These are phyloP conservation scores for Annulohypoxylon bovei DNA, from an alignment of 495 filamentous ascomycete species.

Conservation along the genomic window DNA sequence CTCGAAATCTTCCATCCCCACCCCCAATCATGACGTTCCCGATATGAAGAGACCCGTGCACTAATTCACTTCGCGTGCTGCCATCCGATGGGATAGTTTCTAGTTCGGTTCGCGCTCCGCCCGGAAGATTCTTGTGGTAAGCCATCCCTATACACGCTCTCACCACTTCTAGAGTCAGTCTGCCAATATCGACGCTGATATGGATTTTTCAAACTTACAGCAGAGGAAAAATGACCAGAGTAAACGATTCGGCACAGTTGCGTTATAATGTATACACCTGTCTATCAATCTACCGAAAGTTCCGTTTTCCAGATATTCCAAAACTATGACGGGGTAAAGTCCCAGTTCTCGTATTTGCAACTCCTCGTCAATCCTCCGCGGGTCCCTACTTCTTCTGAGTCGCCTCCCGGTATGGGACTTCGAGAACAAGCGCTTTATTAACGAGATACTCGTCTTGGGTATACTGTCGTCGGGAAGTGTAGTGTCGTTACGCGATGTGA, in stretches of 20 bases:
- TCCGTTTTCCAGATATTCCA: slow-evolving; percentile 22
- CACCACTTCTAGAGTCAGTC: slow-evolving; percentile 15
- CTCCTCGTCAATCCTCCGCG: not conserved
- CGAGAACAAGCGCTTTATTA: not conserved
- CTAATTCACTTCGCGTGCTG: not conserved
- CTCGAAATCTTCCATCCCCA: not conserved
- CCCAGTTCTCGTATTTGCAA: not conserved
- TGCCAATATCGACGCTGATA: too few species aligned
- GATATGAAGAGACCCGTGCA: not conserved
- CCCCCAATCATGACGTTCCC: not conserved
- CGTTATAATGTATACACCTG: not conserved
- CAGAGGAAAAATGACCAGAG: slow-evolving; percentile 24
- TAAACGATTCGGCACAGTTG: not conserved
- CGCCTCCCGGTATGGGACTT: not conserved
- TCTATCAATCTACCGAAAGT: slow-evolving; percentile 1
- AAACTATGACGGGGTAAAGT: not conserved
- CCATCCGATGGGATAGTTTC: not conserved
- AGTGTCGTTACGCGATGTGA: not conserved
- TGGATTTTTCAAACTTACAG: slow-evolving; percentile 8
- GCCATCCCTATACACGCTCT: slow-evolving; percentile 15
- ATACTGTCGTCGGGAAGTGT: too few species aligned
- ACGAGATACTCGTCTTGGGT: not conserved
- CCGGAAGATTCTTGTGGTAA: not conserved
- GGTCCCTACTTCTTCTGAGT: not conserved
- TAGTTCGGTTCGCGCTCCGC: not conserved